Evolutionary conservation across 148 eudicot genomes (phyloP), one percentile per base, ranked within the genome.

Genomic region (Rhododendron henanense): DNA sequence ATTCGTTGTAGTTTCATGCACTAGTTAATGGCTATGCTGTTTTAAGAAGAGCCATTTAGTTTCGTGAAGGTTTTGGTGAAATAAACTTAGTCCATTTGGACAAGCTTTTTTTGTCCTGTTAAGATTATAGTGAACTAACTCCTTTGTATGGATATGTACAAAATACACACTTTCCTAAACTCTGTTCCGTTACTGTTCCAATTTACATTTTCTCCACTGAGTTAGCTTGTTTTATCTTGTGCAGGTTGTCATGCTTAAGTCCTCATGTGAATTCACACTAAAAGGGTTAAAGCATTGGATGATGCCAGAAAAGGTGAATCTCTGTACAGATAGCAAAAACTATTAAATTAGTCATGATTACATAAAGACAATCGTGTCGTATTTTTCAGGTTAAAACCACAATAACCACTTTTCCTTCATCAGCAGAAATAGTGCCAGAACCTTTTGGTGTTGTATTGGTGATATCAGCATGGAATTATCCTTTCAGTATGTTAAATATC

Each of bases 381-480:
- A 25, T 78, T 84, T 86, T 81, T 47, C 94, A 92, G 94, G 92
- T 82, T 41, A 89, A 89, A 82, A 81, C 92, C 21, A 25, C 90
- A 50, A 53, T 88, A 25, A 63, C 84, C 3, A 81, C 84, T 73
- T 92, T 86, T 69, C 94, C 96, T n/a, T 92, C 94, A 77, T 90
- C 93, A 88, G 94, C 96, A 59, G 90, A 91, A 83, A 88, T 94
- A 47, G 93, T 94, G 57, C 84, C 93, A 28, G 96, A 94, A 86
- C 96, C 96, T 23, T 86, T 92, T 5, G 96, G 96, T 50, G 69
- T 90, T 73, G 93, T 94, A 76, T 87, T 94, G 85, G 91, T 94
- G 86, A 94, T 94, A 79, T 92, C 94, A 77, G 81, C 96, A 73
- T 96, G 98, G 98, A 96, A 96, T 87, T 96, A 92, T 87, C 98